A percentile compares a stretch with the other conserved stretches of the same genome.
Evolutionary conservation across 2,329 filamentous ascomycete species (phyloP).

Genomic region (Colletotrichum horii): DNA sequence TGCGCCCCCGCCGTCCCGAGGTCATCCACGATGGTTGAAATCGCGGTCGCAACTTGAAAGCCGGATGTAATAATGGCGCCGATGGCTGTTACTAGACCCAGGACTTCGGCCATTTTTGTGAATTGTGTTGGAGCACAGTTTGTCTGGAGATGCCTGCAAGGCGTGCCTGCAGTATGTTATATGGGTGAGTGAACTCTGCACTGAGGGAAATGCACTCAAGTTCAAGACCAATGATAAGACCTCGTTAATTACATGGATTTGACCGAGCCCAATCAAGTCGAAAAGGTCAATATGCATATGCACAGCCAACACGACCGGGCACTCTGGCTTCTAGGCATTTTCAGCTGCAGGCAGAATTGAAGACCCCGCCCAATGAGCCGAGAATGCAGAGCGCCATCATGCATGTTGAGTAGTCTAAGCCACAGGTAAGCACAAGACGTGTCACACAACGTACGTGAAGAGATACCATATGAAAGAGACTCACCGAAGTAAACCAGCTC

Average conservation of each 20-base stretch:
- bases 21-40: not conserved
- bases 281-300: not conserved
- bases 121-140: not conserved
- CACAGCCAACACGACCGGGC: not conserved
- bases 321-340: not conserved
- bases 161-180: not conserved
- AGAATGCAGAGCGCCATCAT: not conserved
- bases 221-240: not conserved
- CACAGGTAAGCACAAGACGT: not conserved
- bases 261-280: not conserved
- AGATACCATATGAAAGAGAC: accelerated
- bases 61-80: not conserved
- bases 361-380: not conserved
- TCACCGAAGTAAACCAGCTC: not conserved
- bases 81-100: not conserved
- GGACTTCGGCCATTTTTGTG: not conserved
- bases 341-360: not conserved
- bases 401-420: not conserved
- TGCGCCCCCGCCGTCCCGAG: not conserved
- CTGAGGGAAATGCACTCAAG: not conserved
- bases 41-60: not conserved
- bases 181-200: not conserved
- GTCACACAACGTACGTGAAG: not conserved
- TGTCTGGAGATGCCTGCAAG: not conserved
- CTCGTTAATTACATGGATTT: accelerated